Base-by-base conservation (phyloP, 2,329 filamentous ascomycete genomes). In the Ceratocystis lukuohia region DNA sequence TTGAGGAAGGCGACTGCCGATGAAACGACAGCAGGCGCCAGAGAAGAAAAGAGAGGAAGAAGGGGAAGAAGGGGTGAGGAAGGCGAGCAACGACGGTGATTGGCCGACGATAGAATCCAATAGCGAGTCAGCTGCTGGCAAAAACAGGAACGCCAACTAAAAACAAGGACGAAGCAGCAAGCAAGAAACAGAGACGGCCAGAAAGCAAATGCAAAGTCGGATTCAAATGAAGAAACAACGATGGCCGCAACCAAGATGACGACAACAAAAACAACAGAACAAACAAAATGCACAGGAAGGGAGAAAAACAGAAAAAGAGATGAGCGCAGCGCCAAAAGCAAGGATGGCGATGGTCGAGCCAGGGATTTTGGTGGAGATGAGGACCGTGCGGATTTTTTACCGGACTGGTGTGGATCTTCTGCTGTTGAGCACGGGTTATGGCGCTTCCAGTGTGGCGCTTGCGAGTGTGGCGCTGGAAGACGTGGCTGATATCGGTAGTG, bases 1-100 rank as follows among this genome's bases (percentile, higher is more conserved):
- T 70, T 69, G 70, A 72, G 70, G 71, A 73, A 74, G 76, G 76
- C 77, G 74, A 75, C 77, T 77, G 79, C 74, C 73, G 74, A 71
- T 72, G 48, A 30, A 48, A 79, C 76, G 78, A 78, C 77, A 75
- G 76, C 77, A 76, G 65, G 59, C 62, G 63, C 67, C 67, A 53
- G n/a, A 50, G 33, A 37, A 15, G 22, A 33, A 41, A 53, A 22
- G 41, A 48, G 61, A 33, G 53, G 62, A 64, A 25, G 46, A 70
- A 69, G 68, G 68, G 67, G 30, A 66, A 50, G 61, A 69, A 30
- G 66, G 67, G 45, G 65, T 67, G 41, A 56, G 28, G 50, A 50
- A 25, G 7, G 3, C 48, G 5, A 20, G 30, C 22, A 45, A 56
- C 33, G 45, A 45, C 61, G 50, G 65, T 15, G 62, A 63, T 44